These are phyloP conservation scores for Ceratobasidium sp. DNA, from an alignment of 1,284 basidiomycete genomes.

Conservation along the genomic window DNA sequence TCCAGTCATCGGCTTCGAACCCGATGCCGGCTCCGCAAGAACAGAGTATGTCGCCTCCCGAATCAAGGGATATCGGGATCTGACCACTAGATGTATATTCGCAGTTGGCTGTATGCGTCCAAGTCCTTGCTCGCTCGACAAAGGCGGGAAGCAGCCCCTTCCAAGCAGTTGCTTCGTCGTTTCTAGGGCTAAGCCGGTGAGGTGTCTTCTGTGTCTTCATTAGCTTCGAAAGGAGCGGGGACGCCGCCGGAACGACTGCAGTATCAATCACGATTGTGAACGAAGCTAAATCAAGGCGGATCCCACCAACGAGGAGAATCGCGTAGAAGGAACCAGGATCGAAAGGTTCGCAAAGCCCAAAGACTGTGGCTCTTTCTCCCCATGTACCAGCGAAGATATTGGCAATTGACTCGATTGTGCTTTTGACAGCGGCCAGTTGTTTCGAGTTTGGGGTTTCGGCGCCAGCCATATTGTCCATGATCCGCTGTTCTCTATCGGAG, in stretches of 20 bases:
- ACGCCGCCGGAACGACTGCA: slow-evolving; percentile 6
- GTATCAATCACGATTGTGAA: slow-evolving; percentile 10
- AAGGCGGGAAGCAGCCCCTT: slow-evolving; percentile 27
- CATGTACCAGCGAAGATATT: no score
- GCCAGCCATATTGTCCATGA: neutral
- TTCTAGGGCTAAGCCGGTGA: no score
- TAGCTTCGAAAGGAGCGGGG: neutral
- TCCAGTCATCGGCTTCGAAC: slow-evolving; percentile 12
- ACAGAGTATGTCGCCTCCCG: slow-evolving; percentile 10
- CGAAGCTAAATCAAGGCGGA: slow-evolving; percentile 22
- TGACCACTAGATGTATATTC: neutral
- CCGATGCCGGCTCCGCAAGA: slow-evolving; percentile 20
- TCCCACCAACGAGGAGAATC: slow-evolving; percentile 2
- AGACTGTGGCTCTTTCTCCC: no score
- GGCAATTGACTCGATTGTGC: no score
- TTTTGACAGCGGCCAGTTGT: neutral
- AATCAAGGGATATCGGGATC: neutral
- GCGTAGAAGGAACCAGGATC: slow-evolving; percentile 9
- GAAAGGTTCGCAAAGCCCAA: neutral
- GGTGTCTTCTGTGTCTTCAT: no score
- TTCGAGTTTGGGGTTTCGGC: neutral
- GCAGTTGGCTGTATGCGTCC: slow-evolving; percentile 25
- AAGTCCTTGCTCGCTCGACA: slow-evolving; percentile 34
- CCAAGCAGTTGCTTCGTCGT: slow-evolving; percentile 9
- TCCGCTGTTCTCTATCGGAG: slow-evolving; percentile 6